Percentiles rank a stretch among this genome's conserved stretches.
phyloP scores from a whole-genome alignment of 345 rosid species.

The Sonneratia caseolaris region DNA sequence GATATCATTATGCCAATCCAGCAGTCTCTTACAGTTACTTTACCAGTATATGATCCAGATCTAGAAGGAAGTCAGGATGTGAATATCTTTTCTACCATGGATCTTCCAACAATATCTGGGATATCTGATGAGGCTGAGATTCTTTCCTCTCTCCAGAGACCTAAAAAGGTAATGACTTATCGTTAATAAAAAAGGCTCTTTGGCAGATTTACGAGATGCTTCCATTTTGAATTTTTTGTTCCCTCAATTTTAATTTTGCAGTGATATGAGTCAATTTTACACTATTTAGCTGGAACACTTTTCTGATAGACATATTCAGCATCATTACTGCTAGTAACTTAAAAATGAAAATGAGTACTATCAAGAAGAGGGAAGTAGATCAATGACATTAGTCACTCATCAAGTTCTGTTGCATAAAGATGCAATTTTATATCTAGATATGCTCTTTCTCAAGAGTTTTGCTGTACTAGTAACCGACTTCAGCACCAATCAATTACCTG shows the following conservation, averaged over 20 bases:
- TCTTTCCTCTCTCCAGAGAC: constrained; percentile 93
- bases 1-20: constrained; percentile 89
- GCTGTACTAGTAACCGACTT: not conserved
- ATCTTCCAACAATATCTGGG: constrained; percentile 80
- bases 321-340: constrained; percentile 2
- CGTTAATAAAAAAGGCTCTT: constrained; percentile 1
- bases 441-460: not conserved
- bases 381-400: not conserved
- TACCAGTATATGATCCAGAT: constrained; percentile 50
- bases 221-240: not conserved
- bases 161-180: constrained; percentile 56
- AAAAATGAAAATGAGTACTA: not conserved
- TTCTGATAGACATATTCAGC: not conserved
- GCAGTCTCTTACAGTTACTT: constrained; percentile 81
- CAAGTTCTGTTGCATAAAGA: not conserved
- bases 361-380: not conserved
- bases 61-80: constrained; percentile 37
- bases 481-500: not conserved
- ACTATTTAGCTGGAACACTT: not conserved
- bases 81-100: constrained; percentile 60
- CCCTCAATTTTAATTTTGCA: constrained; percentile 2
- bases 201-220: not conserved
- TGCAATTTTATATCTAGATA: not conserved
- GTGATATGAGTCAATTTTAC: not conserved
- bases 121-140: constrained; percentile 96